Base-by-base conservation (phyloP, 768 basidiomycete species). In the Suillus alpinus region DNA sequence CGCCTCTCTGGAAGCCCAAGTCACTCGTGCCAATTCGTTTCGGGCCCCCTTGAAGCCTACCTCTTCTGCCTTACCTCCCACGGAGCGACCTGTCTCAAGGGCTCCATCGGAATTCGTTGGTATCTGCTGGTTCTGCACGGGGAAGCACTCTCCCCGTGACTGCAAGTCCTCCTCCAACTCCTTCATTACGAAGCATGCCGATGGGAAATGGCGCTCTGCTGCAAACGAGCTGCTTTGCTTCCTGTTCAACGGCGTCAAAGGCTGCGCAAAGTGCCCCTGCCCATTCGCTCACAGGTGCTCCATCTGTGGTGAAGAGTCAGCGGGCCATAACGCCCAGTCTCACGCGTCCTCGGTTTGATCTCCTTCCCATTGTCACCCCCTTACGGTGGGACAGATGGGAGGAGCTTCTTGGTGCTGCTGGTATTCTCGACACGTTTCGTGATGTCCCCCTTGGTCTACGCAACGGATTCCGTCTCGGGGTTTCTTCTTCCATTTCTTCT, bases 361-460 rank as follows among this genome's bases (percentile, higher is more conserved):
- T 71, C 55, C 36, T 62, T 13, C 63, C 63, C 3, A 59, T 71
- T 16, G 39, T 66, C 5, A 73, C 70, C 6, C 72, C 72, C 2
- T 62, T 73, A 20, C 46, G 23, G n/a, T 56, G 67, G 16, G 59
- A 65, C 37, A 46, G 58, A 12, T 71, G 70, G 71, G 59, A 66
- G 12, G 3, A n/a, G 7, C 60, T 52, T 3, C 61, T 70, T 9
- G 18, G 20, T 14, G 34, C 36, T 5, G 62, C 55, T 14, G 58
- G 60, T 34, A 5, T 66, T 12, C 59, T 64, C 12, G 34, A 69
- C 32, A 14, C 13, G n/a, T 71, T 67, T 37, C 6, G 56, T 1
- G 68, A 73, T 59, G 41, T 71, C 16, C 69, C 65, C 29, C 32
- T 34, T 34, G 32, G 32, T 34, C 3, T 34, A 4, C 32, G 9